A percentile compares a stretch with the other conserved stretches of the same genome.
Conservation (phyloP, 2,329 filamentous ascomycete species). For the Lachnellula subtilissima region DNA sequence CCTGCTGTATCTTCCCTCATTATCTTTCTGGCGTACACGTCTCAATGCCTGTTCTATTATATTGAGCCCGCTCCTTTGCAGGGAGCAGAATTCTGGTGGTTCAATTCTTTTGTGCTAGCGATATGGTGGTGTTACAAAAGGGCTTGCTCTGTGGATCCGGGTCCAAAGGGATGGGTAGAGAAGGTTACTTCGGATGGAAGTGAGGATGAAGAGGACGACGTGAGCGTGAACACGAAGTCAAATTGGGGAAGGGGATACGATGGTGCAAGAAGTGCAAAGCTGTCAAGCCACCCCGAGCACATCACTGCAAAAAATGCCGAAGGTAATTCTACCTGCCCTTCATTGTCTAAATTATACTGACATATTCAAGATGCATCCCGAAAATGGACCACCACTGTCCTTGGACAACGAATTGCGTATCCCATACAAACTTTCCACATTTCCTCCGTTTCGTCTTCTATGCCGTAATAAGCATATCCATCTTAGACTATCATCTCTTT, state of each 20-base stretch:
- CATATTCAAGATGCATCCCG: slow-evolving; percentile 55
- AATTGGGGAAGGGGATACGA: slow-evolving; percentile 30
- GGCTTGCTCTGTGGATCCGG: slow-evolving; percentile 54
- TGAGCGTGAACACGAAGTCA: slow-evolving; percentile 23
- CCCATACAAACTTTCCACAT: slow-evolving; percentile 74
- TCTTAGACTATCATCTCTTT: slow-evolving; percentile 56
- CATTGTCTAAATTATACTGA: slow-evolving; percentile 2
- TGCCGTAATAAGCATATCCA: slow-evolving; percentile 56
- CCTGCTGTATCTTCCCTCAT: slow-evolving; percentile 64
- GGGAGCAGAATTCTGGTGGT: slow-evolving; percentile 50
- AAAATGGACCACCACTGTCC: slow-evolving; percentile 87
- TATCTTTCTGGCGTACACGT: slow-evolving; percentile 64
- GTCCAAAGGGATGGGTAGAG: slow-evolving; percentile 40
- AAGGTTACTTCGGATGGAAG: slow-evolving; percentile 2
- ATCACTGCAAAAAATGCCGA: slow-evolving; percentile 74
- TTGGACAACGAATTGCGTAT: slow-evolving; percentile 81
- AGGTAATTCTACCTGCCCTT: slow-evolving; percentile 37
- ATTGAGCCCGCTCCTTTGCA: slow-evolving; percentile 58
- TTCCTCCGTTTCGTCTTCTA: slow-evolving; percentile 75
- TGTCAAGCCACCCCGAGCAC: slow-evolving; percentile 70
- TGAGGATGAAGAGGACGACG: slow-evolving; percentile 4
- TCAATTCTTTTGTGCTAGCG: slow-evolving; percentile 61
- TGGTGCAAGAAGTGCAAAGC: slow-evolving; percentile 76
- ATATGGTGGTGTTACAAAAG: slow-evolving; percentile 67
- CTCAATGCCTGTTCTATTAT: slow-evolving; percentile 64